phyloP scores from a whole-genome alignment of 305 asterid species.

The Ilex paraguariensis region DNA sequence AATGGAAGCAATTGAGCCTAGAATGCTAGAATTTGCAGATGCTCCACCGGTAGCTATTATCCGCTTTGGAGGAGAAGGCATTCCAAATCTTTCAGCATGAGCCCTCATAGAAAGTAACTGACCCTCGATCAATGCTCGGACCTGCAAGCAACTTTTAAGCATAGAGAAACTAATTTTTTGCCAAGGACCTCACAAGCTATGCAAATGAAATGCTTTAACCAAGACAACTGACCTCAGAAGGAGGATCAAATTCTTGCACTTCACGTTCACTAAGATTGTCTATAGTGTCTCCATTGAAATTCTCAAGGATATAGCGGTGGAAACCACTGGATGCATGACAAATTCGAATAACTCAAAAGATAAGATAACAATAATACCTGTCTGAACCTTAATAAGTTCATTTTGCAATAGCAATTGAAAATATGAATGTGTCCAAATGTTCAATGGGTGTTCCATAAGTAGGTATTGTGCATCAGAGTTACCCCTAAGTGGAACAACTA shows the following conservation, averaged over 20 bases:
- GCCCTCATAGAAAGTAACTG: conserved; percentile 81
- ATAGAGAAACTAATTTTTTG: neutral
- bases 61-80: conserved; percentile 71
- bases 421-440: too few relatives aligned
- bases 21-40: conserved; percentile 51
- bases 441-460: neutral
- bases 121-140: conserved; percentile 73
- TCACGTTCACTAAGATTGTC: conserved; percentile 30
- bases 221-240: conserved; percentile 54
- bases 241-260: conserved; percentile 52
- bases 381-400: too few relatives aligned
- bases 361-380: too few relatives aligned
- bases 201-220: conserved; percentile 3
- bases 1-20: conserved; percentile 48
- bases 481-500: too few relatives aligned
- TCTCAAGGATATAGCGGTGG: conserved; percentile 51
- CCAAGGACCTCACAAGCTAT: neutral
- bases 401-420: too few relatives aligned
- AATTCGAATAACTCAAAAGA: neutral
- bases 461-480: neutral
- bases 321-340: conserved; percentile 45
- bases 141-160: conserved; percentile 27
- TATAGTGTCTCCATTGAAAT: conserved; percentile 25
- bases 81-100: conserved; percentile 64
- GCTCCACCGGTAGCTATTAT: conserved; percentile 88